phyloP scores from a whole-genome alignment of 768 basidiomycete genomes.

The Boletus edulis region DNA sequence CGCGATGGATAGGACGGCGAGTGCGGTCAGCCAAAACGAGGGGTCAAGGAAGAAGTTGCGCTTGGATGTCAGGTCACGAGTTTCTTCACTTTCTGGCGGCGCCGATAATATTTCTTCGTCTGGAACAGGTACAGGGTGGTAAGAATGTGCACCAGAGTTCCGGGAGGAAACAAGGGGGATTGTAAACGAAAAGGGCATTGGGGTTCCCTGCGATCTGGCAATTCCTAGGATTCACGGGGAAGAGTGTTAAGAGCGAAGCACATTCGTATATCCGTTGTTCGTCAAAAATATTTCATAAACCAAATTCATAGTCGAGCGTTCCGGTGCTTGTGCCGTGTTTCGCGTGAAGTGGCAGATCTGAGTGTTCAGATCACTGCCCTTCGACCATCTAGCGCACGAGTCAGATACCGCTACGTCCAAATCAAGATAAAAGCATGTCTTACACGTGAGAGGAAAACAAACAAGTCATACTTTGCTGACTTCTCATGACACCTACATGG shows the following conservation, averaged over 20 bases:
- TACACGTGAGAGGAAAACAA: not conserved
- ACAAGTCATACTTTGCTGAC: not conserved
- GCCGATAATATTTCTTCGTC: slow-evolving; percentile 17
- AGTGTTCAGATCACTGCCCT: not conserved
- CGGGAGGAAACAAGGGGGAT: not conserved
- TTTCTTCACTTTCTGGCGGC: not conserved
- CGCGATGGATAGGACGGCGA: slow-evolving; percentile 19
- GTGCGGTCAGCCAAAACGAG: slow-evolving; percentile 18
- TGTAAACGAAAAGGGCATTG: slow-evolving; percentile 6
- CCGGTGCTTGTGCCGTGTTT: slow-evolving; percentile 10
- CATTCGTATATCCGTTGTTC: slow-evolving; percentile 4
- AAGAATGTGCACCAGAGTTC: slow-evolving; percentile 5
- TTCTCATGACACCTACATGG: slow-evolving; percentile 8
- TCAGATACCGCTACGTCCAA: not conserved
- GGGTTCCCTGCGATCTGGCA: not conserved
- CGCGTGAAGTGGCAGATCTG: not conserved
- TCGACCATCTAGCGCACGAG: not conserved
- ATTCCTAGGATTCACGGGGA: not conserved
- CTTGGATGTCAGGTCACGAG: not conserved
- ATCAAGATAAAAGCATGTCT: slow-evolving; percentile 1
- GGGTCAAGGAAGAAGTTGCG: slow-evolving; percentile 5
- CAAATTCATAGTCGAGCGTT: not conserved
- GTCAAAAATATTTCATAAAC: no score
- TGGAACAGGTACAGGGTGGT: slow-evolving; percentile 8
- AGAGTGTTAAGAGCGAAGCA: not conserved